phyloP scores from a whole-genome alignment of 768 basidiomycete species.

The Sarcodon aspratus region DNA sequence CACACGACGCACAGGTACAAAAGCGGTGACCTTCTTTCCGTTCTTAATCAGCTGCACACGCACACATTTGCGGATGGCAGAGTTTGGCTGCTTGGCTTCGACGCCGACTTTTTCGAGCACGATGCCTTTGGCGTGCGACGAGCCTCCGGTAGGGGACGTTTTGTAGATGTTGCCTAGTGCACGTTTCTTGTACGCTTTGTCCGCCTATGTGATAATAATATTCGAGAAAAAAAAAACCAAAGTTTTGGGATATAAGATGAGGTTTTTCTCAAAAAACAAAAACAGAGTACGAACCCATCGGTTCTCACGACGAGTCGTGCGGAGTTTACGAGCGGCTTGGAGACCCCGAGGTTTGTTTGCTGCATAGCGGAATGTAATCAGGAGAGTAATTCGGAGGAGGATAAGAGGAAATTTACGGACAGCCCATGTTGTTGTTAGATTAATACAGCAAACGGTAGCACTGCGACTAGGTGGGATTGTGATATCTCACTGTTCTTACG shows the following conservation, averaged over 20 bases:
- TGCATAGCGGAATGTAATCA: slow-evolving; percentile 18
- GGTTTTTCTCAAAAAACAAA: not conserved
- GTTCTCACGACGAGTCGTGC: slow-evolving; percentile 87
- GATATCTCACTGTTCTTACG: too few relatives aligned
- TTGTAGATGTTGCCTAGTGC: slow-evolving; percentile 99
- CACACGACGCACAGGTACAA: slow-evolving; percentile 72
- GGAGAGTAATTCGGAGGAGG: not conserved
- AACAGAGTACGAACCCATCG: slow-evolving; percentile 65
- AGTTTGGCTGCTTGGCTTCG: slow-evolving; percentile 99
- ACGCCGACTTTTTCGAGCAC: slow-evolving; percentile 99
- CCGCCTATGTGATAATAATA: slow-evolving; percentile 82
- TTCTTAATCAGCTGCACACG: slow-evolving; percentile 99
- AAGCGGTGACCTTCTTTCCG: slow-evolving; percentile 99
- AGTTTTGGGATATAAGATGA: not conserved
- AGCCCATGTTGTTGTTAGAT: not conserved
- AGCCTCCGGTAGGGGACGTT: slow-evolving; percentile 98
- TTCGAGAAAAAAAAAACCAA: not conserved
- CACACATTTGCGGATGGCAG: slow-evolving; percentile 99
- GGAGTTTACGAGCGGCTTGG: slow-evolving; percentile 97
- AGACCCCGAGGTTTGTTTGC: slow-evolving; percentile 99
- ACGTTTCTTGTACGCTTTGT: slow-evolving; percentile 98
- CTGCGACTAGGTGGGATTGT: too few relatives aligned
- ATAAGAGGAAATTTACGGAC: not conserved
- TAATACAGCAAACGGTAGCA: too few relatives aligned
- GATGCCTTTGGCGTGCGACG: slow-evolving; percentile 99